These are phyloP conservation scores for Ascochyta clinopodiicola DNA, from an alignment of 2,329 filamentous ascomycete species.

Conservation along the genomic window DNA sequence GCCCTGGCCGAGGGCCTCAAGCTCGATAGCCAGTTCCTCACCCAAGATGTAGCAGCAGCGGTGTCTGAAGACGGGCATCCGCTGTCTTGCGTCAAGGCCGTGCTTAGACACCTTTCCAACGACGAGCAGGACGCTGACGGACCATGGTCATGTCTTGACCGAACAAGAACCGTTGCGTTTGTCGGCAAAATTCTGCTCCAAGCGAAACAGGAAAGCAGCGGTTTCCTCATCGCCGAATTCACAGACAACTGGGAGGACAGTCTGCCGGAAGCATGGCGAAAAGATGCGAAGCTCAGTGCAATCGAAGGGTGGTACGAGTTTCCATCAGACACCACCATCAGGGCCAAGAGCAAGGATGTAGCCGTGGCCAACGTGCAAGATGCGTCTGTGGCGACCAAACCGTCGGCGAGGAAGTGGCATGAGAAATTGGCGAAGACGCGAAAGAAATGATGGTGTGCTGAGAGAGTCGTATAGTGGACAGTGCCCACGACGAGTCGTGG, in stretches of 20 bases:
- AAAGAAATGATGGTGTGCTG: slow-evolving; percentile 30
- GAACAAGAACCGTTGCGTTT: slow-evolving; percentile 40
- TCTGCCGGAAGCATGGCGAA: slow-evolving; percentile 48
- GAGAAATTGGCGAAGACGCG: slow-evolving; percentile 47
- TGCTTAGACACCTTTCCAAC: slow-evolving; percentile 45
- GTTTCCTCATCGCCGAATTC: slow-evolving; percentile 44
- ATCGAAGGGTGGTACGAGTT: slow-evolving; percentile 43
- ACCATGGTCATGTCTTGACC: slow-evolving; percentile 47
- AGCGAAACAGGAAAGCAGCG: slow-evolving; percentile 27
- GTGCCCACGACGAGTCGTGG: slow-evolving; percentile 15
- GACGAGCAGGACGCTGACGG: slow-evolving; percentile 33
- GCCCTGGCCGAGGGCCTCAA: slow-evolving; percentile 52
- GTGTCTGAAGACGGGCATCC: slow-evolving; percentile 50
- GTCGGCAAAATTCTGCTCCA: slow-evolving; percentile 42
- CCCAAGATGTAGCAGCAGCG: slow-evolving; percentile 38
- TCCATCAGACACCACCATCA: slow-evolving; percentile 44
- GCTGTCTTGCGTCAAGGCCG: slow-evolving; percentile 42
- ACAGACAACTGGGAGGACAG: slow-evolving; percentile 47
- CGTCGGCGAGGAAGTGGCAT: slow-evolving; percentile 49
- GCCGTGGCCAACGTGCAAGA: slow-evolving; percentile 8
- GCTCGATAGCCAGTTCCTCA: slow-evolving; percentile 48
- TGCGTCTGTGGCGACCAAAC: slow-evolving; percentile 26
- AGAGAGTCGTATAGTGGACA: slow-evolving; percentile 16
- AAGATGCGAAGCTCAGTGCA: slow-evolving; percentile 39
- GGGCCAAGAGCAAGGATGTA: slow-evolving; percentile 25